Conservation (phyloP, 257 asterid genomes). For the Solanum appendiculatum region DNA sequence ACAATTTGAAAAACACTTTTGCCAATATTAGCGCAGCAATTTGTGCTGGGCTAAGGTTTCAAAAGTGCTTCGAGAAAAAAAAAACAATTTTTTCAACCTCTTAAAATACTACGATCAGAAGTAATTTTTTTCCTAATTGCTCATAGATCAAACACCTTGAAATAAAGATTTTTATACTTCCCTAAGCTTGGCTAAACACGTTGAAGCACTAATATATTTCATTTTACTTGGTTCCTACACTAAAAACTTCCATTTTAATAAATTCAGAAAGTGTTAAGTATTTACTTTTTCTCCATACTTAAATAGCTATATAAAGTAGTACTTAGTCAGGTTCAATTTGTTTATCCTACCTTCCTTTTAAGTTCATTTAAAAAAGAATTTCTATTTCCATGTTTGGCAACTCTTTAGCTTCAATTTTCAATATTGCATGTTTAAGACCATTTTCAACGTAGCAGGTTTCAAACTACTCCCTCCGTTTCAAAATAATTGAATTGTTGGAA, state of each 20-base stretch:
- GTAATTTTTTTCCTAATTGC: no score
- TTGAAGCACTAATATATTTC: neutral
- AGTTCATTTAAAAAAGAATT: neutral
- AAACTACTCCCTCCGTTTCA: no score
- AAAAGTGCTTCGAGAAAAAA: neutral
- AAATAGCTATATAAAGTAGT: neutral
- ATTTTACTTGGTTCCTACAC: no score
- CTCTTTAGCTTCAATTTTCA: neutral
- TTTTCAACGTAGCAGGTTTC: no score
- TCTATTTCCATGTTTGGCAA: no score
- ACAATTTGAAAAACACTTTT: no score
- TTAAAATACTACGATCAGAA: no score
- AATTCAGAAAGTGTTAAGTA: neutral
- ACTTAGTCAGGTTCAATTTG: neutral
- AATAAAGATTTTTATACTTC: no score
- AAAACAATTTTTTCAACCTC: no score
- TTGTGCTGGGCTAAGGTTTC: neutral
- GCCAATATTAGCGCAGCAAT: neutral
- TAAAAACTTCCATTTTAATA: no score
- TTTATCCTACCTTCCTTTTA: rapidly evolving
- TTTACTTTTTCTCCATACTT: neutral
- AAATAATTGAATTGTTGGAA: no score
- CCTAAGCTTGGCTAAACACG: neutral
- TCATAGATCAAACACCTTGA: no score
- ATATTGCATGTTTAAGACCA: neutral